phyloP scores from a whole-genome alignment of 176 grass and related monocot genomes.

The Dendrocalamus sinicus region DNA sequence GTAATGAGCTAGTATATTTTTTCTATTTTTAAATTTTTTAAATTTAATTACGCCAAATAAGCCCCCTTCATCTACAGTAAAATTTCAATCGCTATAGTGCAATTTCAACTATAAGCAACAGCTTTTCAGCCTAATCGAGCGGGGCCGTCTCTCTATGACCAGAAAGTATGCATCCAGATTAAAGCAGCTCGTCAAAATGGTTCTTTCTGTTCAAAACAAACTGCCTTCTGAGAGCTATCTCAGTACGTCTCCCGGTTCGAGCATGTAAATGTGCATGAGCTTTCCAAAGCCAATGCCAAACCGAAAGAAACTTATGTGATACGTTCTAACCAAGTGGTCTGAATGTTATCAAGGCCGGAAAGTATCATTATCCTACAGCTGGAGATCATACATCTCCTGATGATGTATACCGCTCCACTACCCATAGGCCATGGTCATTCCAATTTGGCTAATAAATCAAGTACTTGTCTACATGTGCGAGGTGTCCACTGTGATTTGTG shows the following conservation, averaged over 20 bases:
- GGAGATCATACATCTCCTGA: neutral
- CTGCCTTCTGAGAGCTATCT: neutral
- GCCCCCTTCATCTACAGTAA: too few species aligned
- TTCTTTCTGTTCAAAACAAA: neutral
- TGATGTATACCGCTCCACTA: neutral
- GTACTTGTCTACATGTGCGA: neutral
- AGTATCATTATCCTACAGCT: constrained; percentile 12
- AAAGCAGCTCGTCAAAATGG: constrained; percentile 21
- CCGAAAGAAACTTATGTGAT: neutral
- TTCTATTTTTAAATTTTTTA: too few species aligned
- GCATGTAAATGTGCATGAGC: neutral
- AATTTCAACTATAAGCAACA: too few species aligned
- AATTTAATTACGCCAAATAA: too few species aligned
- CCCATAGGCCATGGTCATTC: neutral
- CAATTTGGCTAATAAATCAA: neutral
- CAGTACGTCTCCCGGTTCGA: neutral
- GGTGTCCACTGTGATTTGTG: neutral
- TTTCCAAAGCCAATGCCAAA: neutral
- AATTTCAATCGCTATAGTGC: too few species aligned
- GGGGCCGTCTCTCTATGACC: neutral
- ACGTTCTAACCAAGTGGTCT: neutral
- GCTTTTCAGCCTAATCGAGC: too few species aligned
- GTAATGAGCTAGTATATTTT: too few species aligned
- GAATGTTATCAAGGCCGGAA: neutral
- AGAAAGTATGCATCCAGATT: constrained; percentile 2